A percentile compares a stretch with the other conserved stretches of the same genome.
phyloP scores from a whole-genome alignment of 2,329 filamentous ascomycete species.

The Penicillium crustosum region DNA sequence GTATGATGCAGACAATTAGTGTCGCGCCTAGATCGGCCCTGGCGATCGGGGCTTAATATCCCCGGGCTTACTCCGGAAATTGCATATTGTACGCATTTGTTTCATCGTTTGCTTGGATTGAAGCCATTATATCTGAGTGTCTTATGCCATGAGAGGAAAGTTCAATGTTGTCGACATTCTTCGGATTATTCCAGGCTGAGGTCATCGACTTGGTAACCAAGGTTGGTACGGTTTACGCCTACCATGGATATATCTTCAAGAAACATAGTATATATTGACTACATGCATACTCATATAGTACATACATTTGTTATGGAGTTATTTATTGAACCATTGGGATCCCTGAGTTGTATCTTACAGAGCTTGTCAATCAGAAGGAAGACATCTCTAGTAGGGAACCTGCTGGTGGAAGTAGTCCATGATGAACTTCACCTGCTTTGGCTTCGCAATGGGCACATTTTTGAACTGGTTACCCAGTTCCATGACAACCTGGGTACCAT shows the following conservation, averaged over 20 bases:
- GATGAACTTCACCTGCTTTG: conserved; percentile 19
- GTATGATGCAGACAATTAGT: background rate
- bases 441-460: conserved; percentile 23
- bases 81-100: background rate
- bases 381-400: conserved; percentile 12
- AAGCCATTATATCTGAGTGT: background rate
- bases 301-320: too few species aligned
- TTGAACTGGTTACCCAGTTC: conserved; percentile 23
- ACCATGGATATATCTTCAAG: background rate
- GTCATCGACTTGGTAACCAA: background rate
- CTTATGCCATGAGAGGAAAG: background rate
- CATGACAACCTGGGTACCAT: conserved; percentile 25
- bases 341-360: background rate
- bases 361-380: background rate
- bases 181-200: background rate
- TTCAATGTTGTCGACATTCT: background rate
- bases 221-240: background rate
- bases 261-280: background rate
- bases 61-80: background rate
- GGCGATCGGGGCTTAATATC: background rate
- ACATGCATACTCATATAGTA: background rate
- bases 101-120: background rate
- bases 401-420: conserved; percentile 28
- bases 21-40: background rate
- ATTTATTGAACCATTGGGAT: background rate